Evolutionary conservation across 345 rosid species (phyloP).

Genomic region (Eucalyptus polybractea): DNA sequence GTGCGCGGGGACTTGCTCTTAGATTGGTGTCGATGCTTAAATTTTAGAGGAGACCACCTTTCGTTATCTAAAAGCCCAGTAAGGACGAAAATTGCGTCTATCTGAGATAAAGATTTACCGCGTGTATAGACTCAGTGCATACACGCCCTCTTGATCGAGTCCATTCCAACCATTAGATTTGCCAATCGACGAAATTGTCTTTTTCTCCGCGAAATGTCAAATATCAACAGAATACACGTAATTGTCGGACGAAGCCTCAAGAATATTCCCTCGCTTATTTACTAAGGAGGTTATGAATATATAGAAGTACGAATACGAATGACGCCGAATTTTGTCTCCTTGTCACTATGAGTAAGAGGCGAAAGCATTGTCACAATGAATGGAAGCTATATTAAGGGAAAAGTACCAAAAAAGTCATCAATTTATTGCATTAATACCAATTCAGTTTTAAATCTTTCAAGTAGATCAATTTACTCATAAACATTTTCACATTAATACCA

Average conservation of each 20-base stretch:
- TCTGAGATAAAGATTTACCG: background rate
- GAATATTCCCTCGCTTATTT: background rate
- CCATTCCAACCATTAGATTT: background rate
- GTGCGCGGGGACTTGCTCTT: background rate
- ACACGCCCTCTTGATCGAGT: background rate
- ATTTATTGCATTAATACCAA: fast-evolving
- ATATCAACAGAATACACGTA: background rate
- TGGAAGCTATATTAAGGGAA: fast-evolving
- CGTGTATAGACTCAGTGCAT: background rate
- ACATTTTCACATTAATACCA: too few relatives aligned
- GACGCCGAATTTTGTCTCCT: background rate
- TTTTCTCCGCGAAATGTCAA: background rate
- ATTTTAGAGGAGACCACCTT: background rate
- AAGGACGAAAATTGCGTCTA: background rate
- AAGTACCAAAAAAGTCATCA: too few relatives aligned
- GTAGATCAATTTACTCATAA: too few relatives aligned
- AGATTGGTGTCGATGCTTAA: background rate
- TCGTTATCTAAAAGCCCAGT: background rate
- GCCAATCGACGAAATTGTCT: background rate
- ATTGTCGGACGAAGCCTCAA: background rate
- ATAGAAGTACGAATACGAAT: background rate
- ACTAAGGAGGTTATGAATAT: background rate
- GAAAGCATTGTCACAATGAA: background rate
- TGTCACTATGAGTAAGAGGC: background rate
- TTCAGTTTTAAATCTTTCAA: fast-evolving